phyloP scores from a whole-genome alignment of 2,329 filamentous ascomycete genomes.

The Niveomyces coronatus region DNA sequence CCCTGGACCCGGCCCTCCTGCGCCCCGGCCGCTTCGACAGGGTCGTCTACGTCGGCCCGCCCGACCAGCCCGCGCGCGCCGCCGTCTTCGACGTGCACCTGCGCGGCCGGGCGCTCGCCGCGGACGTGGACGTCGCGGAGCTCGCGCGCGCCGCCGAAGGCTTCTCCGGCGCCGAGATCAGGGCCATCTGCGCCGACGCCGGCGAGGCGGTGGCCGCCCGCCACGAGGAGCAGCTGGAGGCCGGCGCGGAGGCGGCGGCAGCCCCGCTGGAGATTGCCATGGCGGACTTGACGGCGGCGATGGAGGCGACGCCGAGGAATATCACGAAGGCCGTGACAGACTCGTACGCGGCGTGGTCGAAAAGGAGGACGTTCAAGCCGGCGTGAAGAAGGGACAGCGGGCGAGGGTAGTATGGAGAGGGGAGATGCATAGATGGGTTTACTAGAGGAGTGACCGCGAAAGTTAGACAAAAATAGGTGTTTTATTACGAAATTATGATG shows the following conservation, averaged over 20 bases:
- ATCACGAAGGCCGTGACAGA: slow-evolving; percentile 49
- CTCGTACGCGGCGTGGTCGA: slow-evolving; percentile 48
- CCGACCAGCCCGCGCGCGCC: slow-evolving; percentile 59
- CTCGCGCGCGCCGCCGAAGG: slow-evolving; percentile 60
- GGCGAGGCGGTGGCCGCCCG: slow-evolving; percentile 32
- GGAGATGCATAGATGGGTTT: no score
- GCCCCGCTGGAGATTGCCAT: slow-evolving; percentile 28
- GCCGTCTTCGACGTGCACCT: slow-evolving; percentile 67
- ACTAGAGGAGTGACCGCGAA: no score
- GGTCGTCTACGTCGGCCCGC: slow-evolving; percentile 76
- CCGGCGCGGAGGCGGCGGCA: slow-evolving; percentile 16
- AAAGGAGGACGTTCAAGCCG: slow-evolving; percentile 26
- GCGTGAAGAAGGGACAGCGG: slow-evolving; percentile 7
- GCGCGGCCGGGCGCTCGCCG: slow-evolving; percentile 44
- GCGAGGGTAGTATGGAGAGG: no score
- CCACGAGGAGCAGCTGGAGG: no score
- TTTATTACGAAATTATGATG: not conserved
- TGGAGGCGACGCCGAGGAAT: slow-evolving; percentile 40
- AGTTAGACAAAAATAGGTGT: no score
- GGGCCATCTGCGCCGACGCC: slow-evolving; percentile 38
- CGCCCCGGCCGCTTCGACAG: slow-evolving; percentile 79
- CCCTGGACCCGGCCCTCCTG: slow-evolving; percentile 75
- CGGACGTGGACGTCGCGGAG: slow-evolving; percentile 54
- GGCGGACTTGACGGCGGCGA: slow-evolving; percentile 33
- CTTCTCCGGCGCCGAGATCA: slow-evolving; percentile 77